Conservation (phyloP, 148 eudicot species). For the Oxyria digyna region DNA sequence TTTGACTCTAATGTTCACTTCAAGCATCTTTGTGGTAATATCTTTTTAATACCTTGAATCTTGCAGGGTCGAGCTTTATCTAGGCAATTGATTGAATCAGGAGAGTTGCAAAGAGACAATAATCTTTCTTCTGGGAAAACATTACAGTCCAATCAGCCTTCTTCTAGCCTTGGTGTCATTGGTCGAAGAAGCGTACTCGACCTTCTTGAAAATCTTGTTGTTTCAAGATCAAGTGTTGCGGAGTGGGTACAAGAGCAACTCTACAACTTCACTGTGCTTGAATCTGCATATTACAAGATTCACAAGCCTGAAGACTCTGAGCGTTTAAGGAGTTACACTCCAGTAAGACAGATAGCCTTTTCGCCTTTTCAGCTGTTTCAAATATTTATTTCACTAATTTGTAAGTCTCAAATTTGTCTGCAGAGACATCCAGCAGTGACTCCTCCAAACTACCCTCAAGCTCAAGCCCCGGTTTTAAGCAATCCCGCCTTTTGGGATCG, state of each 20-base stretch:
- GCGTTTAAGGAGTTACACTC: conserved; percentile 68
- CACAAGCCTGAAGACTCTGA: conserved; percentile 93
- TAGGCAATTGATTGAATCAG: conserved; percentile 47
- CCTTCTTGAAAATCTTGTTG: conserved; percentile 71
- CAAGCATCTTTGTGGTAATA: neutral
- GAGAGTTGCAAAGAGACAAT: conserved; percentile 43
- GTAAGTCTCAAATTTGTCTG: conserved; percentile 7
- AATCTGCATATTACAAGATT: conserved; percentile 72
- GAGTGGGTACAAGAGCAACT: conserved; percentile 54
- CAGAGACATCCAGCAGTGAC: conserved; percentile 85
- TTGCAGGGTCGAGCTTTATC: conserved; percentile 47
- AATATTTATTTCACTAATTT: neutral
- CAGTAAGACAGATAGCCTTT: conserved; percentile 44
- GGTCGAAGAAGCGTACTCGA: conserved; percentile 89
- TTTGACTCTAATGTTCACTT: neutral
- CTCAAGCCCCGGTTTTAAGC: conserved; percentile 82
- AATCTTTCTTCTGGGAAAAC: conserved; percentile 89
- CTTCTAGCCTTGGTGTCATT: conserved; percentile 83
- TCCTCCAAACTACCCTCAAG: conserved; percentile 93
- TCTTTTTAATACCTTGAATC: neutral
- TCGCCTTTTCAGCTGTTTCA: neutral
- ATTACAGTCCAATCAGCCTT: conserved; percentile 32
- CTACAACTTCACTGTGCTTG: conserved; percentile 75
- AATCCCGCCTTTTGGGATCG: conserved; percentile 98
- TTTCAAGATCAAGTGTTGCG: conserved; percentile 41